Evolutionary conservation across 2,329 filamentous ascomycete species (phyloP), one percentile per base, ranked within the genome.

Genomic region (Tolypocladium sp.): DNA sequence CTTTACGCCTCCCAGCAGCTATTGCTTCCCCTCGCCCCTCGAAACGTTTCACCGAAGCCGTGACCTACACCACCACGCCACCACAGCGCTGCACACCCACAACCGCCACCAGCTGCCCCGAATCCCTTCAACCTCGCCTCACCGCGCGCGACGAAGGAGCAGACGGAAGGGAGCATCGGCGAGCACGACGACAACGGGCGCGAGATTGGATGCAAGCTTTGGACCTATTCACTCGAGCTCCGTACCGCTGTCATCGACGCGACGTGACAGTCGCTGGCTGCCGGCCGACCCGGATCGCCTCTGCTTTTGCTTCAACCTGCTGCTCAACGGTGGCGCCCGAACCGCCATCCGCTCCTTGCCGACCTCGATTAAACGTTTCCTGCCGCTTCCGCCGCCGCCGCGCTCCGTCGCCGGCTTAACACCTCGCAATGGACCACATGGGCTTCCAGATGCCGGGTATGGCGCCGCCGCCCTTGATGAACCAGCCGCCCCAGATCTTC

Each of bases 401-500:
- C n/a, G n/a, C n/a, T 46, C 13, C 35, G 2, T 13, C 54, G 25
- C 25, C 54, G 38, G 20, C 13, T 10, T 30, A 17, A 41, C 27
- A 42, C 41, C n/a, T 55, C 58, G 63, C 59, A 60, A 73, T 73
- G 71, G 70, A 84, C 65, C 80, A 78, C 62, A 78, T 84, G 68
- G 75, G 76, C 69, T 86, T 85, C 68, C 81, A 84, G 67, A 82
- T 87, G 71, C 80, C 82, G 59, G 73, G 76, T 64, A 81, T 83
- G 75, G 72, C 70, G 59, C 76, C 78, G 65, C 82, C 82, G 64
- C 79, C 82, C 58, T 75, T 89, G 66, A 82, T 88, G 76, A 84
- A 85, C 70, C 85, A 85, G 64, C 83, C 86, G 61, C 84, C 86
- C 37, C 86, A 89, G 70, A 84, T 90, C 58, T 91, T 89, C 67